Evolutionary conservation across 2,329 filamentous ascomycete genomes (phyloP), one percentile per base, ranked within the genome.

Genomic region (Aspergillus hiratsukae): DNA sequence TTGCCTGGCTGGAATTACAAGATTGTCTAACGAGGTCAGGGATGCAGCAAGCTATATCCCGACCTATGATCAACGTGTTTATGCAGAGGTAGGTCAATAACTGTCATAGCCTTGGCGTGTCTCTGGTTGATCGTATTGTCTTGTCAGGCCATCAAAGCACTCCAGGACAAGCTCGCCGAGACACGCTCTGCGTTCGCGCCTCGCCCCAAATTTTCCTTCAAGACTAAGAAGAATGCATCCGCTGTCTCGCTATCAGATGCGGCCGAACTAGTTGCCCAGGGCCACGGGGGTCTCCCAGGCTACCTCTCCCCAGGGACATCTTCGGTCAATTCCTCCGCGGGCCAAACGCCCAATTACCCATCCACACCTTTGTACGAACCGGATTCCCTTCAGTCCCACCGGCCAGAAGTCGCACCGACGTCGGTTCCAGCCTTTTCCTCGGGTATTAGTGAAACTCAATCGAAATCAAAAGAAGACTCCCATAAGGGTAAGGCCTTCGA

Each of bases 31-130:
- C 61, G 87, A 94, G 65, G 89, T 97, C 41, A 87, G 90, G 63
- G 91, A 97, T 74, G 89, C 90, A 0, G 85, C 88, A 1, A 86
- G 87, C 55, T 91, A 87, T 63, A 84, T 96, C 17, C 91, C 94
- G 2, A 86, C 91, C 7, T 95, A 97, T 70, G 94, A 97, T 67
- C 90, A 94, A 72, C 85, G 90, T 64, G 87, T 88, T 25, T 97
- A 96, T 69, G 84, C 87, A 46, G 86, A 92, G 76, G 90, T 91
- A 74, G 54, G 65, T 59, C 23, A 17, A 48, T 41, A 43, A 52
- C 9, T 37, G 11, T 51, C 31, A 11, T 49, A 45, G 19, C 14
- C 29, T n/a, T 21, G n/a, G 35, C 27, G 19, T 29, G 31, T 31
- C 2, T 5, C 51, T 5, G 43, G 48, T 61, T 74, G 56, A 73